Percentiles rank a stretch among this genome's conserved stretches.
Conservation (phyloP, 306 rosid genomes). For the Castanopsis chinensis region DNA sequence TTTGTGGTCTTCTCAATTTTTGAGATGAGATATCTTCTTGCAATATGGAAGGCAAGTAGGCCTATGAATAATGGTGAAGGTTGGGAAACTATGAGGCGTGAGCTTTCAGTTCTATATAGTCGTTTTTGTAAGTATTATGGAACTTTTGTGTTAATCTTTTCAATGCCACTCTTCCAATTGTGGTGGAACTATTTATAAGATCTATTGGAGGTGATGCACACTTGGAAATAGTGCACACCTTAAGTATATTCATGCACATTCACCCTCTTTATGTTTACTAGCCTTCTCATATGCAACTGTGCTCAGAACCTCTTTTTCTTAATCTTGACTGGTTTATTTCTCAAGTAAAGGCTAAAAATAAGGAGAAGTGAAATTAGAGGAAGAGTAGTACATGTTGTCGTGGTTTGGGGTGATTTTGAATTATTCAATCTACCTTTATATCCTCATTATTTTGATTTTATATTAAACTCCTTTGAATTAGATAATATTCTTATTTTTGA, state of each 20-base stretch:
- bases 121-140: conserved; percentile 84
- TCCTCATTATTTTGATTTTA: too few relatives aligned
- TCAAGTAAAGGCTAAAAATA: too few relatives aligned
- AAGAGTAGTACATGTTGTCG: too few relatives aligned
- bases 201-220: background rate
- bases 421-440: too few relatives aligned
- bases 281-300: too few relatives aligned
- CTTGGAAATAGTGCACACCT: background rate
- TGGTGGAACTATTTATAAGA: background rate
- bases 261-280: background rate
- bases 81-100: conserved; percentile 99
- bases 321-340: too few relatives aligned
- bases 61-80: conserved; percentile 90
- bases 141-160: background rate
- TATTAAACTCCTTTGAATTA: too few relatives aligned
- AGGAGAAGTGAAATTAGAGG: too few relatives aligned
- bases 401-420: too few relatives aligned
- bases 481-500: too few relatives aligned
- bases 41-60: conserved; percentile 98
- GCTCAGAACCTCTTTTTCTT: too few relatives aligned
- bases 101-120: conserved; percentile 89
- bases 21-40: conserved; percentile 99
- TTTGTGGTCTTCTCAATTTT: conserved; percentile 96
- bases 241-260: background rate
- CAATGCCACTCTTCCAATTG: background rate